A percentile compares a stretch with the other conserved stretches of the same genome.
Evolutionary conservation across 257 asterid genomes (phyloP).

Genomic region (Craterostigma plantagineum): DNA sequence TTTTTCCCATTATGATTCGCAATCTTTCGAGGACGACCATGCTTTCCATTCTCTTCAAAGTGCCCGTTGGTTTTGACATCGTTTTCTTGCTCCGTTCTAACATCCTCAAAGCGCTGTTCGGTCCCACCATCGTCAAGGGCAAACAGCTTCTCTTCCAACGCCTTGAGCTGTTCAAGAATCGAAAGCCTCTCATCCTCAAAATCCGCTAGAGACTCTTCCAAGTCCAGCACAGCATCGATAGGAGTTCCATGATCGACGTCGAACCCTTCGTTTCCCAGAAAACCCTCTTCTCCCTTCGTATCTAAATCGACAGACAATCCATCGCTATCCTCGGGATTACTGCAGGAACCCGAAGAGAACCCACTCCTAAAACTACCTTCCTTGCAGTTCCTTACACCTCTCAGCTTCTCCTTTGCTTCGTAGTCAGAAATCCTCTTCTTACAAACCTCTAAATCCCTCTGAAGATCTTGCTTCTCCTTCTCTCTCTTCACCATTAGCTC

Average conservation of each 20-base stretch:
- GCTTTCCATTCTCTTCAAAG: too few species aligned
- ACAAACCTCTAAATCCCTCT: conserved; percentile 50
- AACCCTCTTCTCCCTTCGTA: conserved; percentile 35
- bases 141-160: conserved; percentile 65
- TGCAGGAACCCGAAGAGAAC: conserved; percentile 58
- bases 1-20: conserved; percentile 29
- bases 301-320: conserved; percentile 58
- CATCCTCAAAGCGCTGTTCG: conserved; percentile 28
- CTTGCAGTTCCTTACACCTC: conserved; percentile 30
- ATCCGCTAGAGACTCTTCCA: conserved; percentile 75
- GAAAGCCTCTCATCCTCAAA: conserved; percentile 82
- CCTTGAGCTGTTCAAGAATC: conserved; percentile 75
- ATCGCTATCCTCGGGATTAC: conserved; percentile 77
- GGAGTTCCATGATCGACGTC: too few species aligned
- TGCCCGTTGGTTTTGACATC: conserved; percentile 29
- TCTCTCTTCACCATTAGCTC: conserved; percentile 90
- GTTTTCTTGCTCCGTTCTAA: conserved; percentile 26
- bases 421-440: conserved; percentile 53
- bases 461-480: conserved; percentile 75
- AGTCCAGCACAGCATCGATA: conserved; percentile 32
- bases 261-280: too few species aligned
- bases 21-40: conserved; percentile 16
- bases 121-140: conserved; percentile 37
- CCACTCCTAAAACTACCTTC: conserved; percentile 47
- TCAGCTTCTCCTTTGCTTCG: conserved; percentile 41